phyloP scores from a whole-genome alignment of 805 yeast genomes.

The Sugiyamaella boreocaroliniensis region DNA sequence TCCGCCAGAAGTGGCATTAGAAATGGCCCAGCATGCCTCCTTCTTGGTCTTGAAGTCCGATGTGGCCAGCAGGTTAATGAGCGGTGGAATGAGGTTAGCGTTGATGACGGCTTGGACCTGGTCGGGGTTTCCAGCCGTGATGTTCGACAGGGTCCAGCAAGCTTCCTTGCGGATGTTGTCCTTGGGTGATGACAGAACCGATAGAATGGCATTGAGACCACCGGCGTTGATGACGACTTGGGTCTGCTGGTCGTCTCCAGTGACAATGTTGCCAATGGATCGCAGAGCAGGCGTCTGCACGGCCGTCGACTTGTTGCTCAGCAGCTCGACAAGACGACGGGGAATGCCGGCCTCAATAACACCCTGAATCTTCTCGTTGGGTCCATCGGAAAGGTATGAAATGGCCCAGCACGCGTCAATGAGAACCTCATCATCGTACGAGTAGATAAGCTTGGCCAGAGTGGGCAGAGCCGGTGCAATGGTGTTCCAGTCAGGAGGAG shows the following conservation, averaged over 20 bases:
- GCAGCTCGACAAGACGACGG: constrained; percentile 82
- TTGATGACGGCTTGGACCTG: constrained; percentile 97
- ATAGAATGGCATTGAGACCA: constrained; percentile 77
- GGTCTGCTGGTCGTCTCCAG: constrained; percentile 94
- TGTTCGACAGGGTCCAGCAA: constrained; percentile 97
- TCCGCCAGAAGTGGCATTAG: constrained; percentile 97
- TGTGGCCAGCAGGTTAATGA: constrained; percentile 64
- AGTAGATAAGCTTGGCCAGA: constrained; percentile 81
- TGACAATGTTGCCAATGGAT: constrained; percentile 95
- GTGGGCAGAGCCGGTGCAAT: constrained; percentile 88
- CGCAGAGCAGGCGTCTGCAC: constrained; percentile 97
- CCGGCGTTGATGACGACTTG: constrained; percentile 92
- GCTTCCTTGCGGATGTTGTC: constrained; percentile 95
- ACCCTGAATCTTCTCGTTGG: constrained; percentile 88
- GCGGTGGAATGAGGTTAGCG: constrained; percentile 86
- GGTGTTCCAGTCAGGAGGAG: constrained; percentile 90
- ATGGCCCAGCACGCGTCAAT: constrained; percentile 99
- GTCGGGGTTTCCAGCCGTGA: constrained; percentile 92
- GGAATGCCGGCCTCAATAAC: constrained; percentile 96
- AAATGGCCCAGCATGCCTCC: constrained; percentile 99
- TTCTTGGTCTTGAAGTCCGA: constrained; percentile 95
- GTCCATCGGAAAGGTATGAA: constrained; percentile 88
- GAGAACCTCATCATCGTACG: constrained; percentile 85
- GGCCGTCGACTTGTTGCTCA: constrained; percentile 72
- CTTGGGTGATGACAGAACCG: constrained; percentile 73